phyloP scores from a whole-genome alignment of 768 basidiomycete genomes.

The Chalciporus chontae region DNA sequence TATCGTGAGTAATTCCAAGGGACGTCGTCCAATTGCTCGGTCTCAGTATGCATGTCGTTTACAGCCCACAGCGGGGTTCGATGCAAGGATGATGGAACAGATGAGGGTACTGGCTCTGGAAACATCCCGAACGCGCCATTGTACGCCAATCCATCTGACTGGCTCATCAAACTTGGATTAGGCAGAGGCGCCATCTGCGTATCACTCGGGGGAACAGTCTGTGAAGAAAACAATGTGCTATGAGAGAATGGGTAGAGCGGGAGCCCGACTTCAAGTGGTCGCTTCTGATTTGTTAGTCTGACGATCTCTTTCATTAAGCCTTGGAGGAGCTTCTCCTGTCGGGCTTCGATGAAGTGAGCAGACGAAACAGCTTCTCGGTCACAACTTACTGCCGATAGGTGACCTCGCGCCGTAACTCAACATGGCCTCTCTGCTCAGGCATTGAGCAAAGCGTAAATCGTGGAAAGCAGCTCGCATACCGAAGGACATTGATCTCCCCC shows the following conservation, averaged over 20 bases:
- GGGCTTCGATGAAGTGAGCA: constrained; percentile 43
- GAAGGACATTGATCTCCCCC: constrained; percentile 83
- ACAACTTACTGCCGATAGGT: constrained; percentile 72
- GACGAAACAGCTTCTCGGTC: neutral
- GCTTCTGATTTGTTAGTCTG: constrained; percentile 74
- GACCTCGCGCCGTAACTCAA: constrained; percentile 75
- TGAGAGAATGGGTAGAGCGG: constrained; percentile 83
- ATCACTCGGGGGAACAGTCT: constrained; percentile 34
- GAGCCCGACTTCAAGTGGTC: constrained; percentile 75
- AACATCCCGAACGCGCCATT: constrained; percentile 8
- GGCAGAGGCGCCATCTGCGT: constrained; percentile 29
- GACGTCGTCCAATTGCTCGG: constrained; percentile 1
- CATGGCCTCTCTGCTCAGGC: constrained; percentile 66
- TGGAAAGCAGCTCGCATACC: constrained; percentile 41
- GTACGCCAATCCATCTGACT: constrained; percentile 4
- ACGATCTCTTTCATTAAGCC: constrained; percentile 85
- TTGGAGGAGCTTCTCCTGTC: constrained; percentile 79
- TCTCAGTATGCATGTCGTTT: constrained; percentile 5
- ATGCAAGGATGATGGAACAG: constrained; percentile 5
- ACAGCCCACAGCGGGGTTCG: constrained; percentile 2
- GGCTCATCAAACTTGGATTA: constrained; percentile 15
- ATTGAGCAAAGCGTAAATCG: constrained; percentile 6
- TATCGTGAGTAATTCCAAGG: constrained; percentile 10
- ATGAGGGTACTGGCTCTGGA: constrained; percentile 2
- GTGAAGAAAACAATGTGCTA: constrained; percentile 54